Percentiles rank a stretch among this genome's conserved stretches.
Evolutionary conservation across 2,329 filamentous ascomycete genomes (phyloP).

Genomic region (Leptodontidium sp.): DNA sequence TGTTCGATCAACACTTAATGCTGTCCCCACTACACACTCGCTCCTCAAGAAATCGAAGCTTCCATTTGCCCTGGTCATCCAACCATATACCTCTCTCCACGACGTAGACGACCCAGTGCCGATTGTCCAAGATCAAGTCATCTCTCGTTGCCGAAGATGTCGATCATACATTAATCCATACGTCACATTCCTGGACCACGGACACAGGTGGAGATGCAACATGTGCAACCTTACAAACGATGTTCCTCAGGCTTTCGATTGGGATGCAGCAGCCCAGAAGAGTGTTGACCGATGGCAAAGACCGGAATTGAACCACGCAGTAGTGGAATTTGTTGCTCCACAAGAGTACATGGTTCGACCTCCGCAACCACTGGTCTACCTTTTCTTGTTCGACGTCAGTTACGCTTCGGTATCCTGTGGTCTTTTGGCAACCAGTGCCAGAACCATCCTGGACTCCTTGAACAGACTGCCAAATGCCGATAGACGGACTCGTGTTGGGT

Average conservation of each 20-base stretch:
- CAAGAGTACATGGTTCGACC: constrained; percentile 99
- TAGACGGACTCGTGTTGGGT: constrained; percentile 88
- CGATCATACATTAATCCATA: constrained; percentile 98
- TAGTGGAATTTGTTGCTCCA: constrained; percentile 96
- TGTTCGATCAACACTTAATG: constrained; percentile 93
- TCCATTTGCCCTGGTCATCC: constrained; percentile 93
- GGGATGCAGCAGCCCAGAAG: constrained; percentile 93
- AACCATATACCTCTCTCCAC: constrained; percentile 92
- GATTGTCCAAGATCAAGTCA: constrained; percentile 95
- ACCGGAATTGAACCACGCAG: constrained; percentile 92
- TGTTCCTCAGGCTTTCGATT: constrained; percentile 98
- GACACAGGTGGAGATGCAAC: constrained; percentile 98
- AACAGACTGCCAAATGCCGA: constrained; percentile 99
- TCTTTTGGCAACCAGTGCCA: constrained; percentile 87
- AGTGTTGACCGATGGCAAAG: constrained; percentile 91
- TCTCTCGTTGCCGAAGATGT: constrained; percentile 94
- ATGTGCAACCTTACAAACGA: constrained; percentile 99
- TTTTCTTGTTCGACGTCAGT: constrained; percentile 95
- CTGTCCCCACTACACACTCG: constrained; percentile 89
- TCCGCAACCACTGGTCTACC: constrained; percentile 92
- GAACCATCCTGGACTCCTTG: constrained; percentile 93
- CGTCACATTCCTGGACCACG: constrained; percentile 94
- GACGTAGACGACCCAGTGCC: constrained; percentile 92
- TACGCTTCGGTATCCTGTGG: constrained; percentile 89
- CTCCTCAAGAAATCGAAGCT: constrained; percentile 96